Percentiles rank a stretch among this genome's conserved stretches.
These are phyloP conservation scores for Backusella morwellensis DNA, from an alignment of 192 early-diverging fungal genomes.

Conservation along the genomic window DNA sequence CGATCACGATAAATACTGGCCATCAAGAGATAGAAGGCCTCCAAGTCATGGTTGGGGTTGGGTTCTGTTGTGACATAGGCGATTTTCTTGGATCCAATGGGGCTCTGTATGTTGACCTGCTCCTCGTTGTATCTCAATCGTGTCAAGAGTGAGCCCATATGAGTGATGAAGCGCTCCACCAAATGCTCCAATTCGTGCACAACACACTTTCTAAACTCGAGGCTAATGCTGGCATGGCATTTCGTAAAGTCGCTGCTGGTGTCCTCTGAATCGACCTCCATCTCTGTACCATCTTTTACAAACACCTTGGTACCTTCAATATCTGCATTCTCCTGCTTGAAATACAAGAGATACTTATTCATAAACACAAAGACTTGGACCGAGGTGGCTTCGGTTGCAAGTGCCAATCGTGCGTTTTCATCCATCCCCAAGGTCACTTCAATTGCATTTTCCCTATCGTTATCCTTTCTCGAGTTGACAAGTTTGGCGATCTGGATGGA, in stretches of 20 bases:
- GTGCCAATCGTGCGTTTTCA: slow-evolving; percentile 40
- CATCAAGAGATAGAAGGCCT: slow-evolving; percentile 71
- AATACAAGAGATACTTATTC: slow-evolving; percentile 60
- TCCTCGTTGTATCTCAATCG: slow-evolving; percentile 67
- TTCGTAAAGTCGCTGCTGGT: slow-evolving; percentile 5
- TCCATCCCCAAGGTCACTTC: slow-evolving; percentile 38
- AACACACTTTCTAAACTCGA: slow-evolving; percentile 24
- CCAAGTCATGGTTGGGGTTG: slow-evolving; percentile 25
- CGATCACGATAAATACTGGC: slow-evolving; percentile 71
- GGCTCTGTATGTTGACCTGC: slow-evolving; percentile 16
- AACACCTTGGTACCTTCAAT: no score
- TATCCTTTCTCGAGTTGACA: slow-evolving; percentile 18
- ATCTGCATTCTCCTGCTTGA: slow-evolving; percentile 26
- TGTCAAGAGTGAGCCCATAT: slow-evolving; percentile 58
- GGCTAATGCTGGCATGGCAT: slow-evolving; percentile 8
- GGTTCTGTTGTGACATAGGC: background rate
- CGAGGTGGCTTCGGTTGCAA: slow-evolving; percentile 53
- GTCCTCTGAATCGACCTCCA: background rate
- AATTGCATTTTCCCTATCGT: slow-evolving; percentile 33
- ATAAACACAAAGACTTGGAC: slow-evolving; percentile 63
- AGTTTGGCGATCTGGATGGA: slow-evolving; percentile 49
- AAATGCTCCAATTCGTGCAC: slow-evolving; percentile 45
- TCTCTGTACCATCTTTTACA: background rate
- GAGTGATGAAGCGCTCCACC: slow-evolving; percentile 50
- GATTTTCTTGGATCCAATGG: background rate